These are phyloP conservation scores for Diaporthe vaccinii DNA, from an alignment of 2,329 filamentous ascomycete genomes.

Conservation along the genomic window DNA sequence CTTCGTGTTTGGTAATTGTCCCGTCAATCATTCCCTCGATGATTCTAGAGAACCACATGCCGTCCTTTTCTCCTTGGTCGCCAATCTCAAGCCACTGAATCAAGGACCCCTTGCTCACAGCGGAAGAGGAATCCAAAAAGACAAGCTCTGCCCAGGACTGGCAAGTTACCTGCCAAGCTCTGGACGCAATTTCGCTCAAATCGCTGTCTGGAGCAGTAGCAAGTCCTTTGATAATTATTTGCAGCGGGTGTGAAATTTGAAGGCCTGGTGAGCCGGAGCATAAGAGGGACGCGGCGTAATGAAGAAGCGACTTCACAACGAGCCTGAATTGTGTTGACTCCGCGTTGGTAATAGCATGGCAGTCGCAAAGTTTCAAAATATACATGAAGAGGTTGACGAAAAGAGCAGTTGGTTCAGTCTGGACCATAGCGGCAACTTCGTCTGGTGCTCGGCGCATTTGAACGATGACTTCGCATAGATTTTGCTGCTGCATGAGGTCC, in stretches of 20 bases:
- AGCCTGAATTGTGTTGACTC: slow-evolving; percentile 5
- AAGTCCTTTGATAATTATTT: not conserved
- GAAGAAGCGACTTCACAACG: slow-evolving; percentile 3
- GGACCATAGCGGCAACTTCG: slow-evolving; percentile 15
- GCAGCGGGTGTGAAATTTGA: not conserved
- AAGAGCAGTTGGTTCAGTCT: not conserved
- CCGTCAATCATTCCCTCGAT: not conserved
- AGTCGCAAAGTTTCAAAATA: slow-evolving; percentile 3
- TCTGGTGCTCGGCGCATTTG: slow-evolving; percentile 12
- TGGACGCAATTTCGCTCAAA: slow-evolving; percentile 1
- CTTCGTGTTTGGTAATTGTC: not conserved
- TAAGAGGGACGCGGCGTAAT: not conserved
- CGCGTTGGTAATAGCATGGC: not conserved
- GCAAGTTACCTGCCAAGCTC: not conserved
- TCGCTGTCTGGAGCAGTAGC: slow-evolving; percentile 2
- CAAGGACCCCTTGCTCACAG: not conserved
- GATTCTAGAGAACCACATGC: slow-evolving; percentile 1
- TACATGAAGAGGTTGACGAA: slow-evolving; percentile 10
- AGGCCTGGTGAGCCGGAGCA: not conserved
- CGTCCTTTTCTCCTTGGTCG: not conserved
- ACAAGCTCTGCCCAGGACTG: slow-evolving; percentile 10
- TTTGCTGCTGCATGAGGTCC: slow-evolving; percentile 12
- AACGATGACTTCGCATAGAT: not conserved
- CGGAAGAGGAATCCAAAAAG: not conserved
- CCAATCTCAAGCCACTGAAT: not conserved